Conservation (phyloP, 208 protist species). For the Trypanosoma platydactyli region DNA sequence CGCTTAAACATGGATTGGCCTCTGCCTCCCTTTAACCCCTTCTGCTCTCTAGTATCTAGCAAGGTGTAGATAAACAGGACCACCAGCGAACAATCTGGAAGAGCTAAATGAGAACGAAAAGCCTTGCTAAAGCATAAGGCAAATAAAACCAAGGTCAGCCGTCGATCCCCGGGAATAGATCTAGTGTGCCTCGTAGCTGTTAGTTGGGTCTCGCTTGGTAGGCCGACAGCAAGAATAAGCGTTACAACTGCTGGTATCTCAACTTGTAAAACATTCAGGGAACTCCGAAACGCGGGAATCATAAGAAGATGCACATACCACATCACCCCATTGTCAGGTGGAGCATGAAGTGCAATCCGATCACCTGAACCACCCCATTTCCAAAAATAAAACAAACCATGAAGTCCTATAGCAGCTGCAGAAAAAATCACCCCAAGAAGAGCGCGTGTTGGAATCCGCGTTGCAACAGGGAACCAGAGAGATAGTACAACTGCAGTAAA, state of each 20-base stretch:
- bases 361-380: slow-evolving; percentile 12
- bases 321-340: slow-evolving; percentile 64
- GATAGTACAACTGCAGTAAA: slow-evolving; percentile 60
- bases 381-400: slow-evolving; percentile 12
- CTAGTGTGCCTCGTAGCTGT: slow-evolving; percentile 6
- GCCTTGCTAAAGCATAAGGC: slow-evolving; percentile 50
- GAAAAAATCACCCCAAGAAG: slow-evolving; percentile 8
- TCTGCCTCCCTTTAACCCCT: slow-evolving; percentile 24
- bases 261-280: slow-evolving; percentile 49
- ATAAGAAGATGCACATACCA: slow-evolving; percentile 82
- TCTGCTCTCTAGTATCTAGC: slow-evolving; percentile 36
- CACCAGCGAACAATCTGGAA: slow-evolving; percentile 44
- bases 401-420: slow-evolving; percentile 14
- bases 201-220: slow-evolving; percentile 9
- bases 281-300: slow-evolving; percentile 50
- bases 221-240: slow-evolving; percentile 30
- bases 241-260: slow-evolving; percentile 58
- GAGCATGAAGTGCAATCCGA: slow-evolving; percentile 54
- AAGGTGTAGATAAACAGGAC: slow-evolving; percentile 64
- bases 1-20: slow-evolving; percentile 37
- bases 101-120: slow-evolving; percentile 40
- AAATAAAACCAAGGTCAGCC: slow-evolving; percentile 48
- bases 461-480: slow-evolving; percentile 57
- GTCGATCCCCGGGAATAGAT: slow-evolving; percentile 38
- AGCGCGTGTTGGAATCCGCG: slow-evolving; percentile 19